Percentiles rank a stretch among this genome's conserved stretches.
Evolutionary conservation across 139 green algal species (phyloP).

Genomic region (Volvox africanus): DNA sequence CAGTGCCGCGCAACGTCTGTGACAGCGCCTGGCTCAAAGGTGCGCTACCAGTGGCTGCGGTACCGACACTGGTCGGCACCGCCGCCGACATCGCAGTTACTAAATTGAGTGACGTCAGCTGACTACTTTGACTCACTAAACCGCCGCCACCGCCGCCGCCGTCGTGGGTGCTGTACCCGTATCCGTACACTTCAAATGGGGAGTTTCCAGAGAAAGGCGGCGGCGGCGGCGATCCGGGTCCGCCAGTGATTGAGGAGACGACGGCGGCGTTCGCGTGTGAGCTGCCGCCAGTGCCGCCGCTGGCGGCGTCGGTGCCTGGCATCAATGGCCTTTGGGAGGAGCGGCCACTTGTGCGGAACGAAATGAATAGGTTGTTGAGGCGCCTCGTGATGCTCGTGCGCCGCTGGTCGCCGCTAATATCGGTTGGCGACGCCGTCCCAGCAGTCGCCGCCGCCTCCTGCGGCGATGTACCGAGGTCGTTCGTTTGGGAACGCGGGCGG

Average conservation of each 20-base stretch:
- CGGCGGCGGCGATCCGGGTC: neutral
- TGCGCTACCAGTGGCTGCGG: neutral
- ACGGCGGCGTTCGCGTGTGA: neutral
- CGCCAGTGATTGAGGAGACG: neutral
- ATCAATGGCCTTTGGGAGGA: neutral
- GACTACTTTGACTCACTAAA: neutral
- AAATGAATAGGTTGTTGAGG: constrained; percentile 8
- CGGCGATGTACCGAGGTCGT: neutral
- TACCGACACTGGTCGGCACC: neutral
- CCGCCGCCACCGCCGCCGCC: neutral
- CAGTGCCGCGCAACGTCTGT: too few relatives aligned
- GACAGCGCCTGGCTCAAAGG: too few relatives aligned
- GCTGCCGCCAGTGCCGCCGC: neutral
- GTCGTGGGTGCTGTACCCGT: neutral
- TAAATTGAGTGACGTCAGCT: neutral
- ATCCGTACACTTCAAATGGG: neutral
- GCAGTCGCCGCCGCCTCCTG: neutral
- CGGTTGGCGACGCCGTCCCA: too few relatives aligned
- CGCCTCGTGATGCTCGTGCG: constrained; percentile 24
- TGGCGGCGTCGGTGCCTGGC: neutral
- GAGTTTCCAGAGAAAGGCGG: neutral
- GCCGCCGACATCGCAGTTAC: neutral
- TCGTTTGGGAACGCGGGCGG: too few relatives aligned
- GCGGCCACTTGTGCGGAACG: neutral
- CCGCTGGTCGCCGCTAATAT: neutral